These are phyloP conservation scores for Flaveria bidentis DNA, from an alignment of 129 eudicot genomes.

Conservation along the genomic window DNA sequence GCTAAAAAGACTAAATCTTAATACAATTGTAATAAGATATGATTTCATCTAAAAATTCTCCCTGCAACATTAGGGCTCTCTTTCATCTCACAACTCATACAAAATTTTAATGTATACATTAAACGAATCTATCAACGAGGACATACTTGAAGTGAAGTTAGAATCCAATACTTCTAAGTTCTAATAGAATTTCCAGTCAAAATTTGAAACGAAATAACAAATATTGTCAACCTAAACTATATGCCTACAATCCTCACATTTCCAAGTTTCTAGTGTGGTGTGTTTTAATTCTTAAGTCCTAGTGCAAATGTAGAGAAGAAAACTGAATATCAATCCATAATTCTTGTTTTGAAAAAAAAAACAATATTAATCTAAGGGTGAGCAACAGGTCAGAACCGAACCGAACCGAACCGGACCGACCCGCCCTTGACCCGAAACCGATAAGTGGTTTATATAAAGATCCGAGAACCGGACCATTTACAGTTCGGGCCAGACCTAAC, in stretches of 20 bases:
- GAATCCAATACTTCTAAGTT: not conserved
- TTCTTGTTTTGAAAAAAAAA: not conserved
- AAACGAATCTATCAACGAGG: not conserved
- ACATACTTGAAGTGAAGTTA: not conserved
- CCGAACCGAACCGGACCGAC: too few relatives aligned
- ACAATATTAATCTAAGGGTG: not conserved
- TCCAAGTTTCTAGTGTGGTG: not conserved
- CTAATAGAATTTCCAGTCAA: not conserved
- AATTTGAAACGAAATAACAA: not conserved
- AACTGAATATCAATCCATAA: not conserved
- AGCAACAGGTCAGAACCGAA: too few relatives aligned
- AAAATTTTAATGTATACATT: not conserved
- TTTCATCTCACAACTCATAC: not conserved
- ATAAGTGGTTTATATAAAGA: too few relatives aligned
- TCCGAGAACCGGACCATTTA: too few relatives aligned
- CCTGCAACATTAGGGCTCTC: not conserved
- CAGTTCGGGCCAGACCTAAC: too few relatives aligned
- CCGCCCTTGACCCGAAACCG: too few relatives aligned
- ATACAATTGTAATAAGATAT: not conserved
- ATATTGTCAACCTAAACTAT: not conserved
- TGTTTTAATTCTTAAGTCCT: not conserved
- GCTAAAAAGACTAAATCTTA: not conserved
- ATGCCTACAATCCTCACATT: slow-evolving; percentile 1
- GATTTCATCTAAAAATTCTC: not conserved
- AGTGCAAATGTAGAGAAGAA: not conserved